Percentiles rank a stretch among this genome's conserved stretches.
Conservation (phyloP, 352 stramenopile genomes). For the Globisporangium paroecandrum region DNA sequence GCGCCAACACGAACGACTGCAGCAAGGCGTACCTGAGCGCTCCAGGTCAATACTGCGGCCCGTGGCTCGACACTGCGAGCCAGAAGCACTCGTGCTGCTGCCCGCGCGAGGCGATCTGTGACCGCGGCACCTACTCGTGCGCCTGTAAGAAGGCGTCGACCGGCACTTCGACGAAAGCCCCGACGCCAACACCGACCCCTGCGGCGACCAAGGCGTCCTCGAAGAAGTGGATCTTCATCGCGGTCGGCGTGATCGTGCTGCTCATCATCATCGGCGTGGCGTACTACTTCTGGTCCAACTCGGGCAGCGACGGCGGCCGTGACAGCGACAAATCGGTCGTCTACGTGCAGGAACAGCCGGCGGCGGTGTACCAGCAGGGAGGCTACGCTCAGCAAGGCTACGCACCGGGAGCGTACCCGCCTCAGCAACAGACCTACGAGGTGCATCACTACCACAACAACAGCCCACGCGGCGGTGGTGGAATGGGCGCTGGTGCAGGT, state of each 20-base stretch:
- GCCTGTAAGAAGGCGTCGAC: slow-evolving; percentile 28
- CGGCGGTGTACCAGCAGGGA: slow-evolving; percentile 26
- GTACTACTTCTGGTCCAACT: slow-evolving; percentile 33
- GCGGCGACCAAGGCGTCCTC: slow-evolving; percentile 29
- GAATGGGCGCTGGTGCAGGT: slow-evolving; percentile 19
- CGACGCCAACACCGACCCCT: slow-evolving; percentile 31
- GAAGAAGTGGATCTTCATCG: slow-evolving; percentile 29
- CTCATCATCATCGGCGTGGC: slow-evolving; percentile 33
- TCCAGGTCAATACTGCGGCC: slow-evolving; percentile 47
- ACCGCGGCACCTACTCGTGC: slow-evolving; percentile 42
- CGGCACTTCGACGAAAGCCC: slow-evolving; percentile 19
- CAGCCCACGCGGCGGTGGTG: slow-evolving; percentile 14
- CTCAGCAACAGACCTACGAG: slow-evolving; percentile 21
- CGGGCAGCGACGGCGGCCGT: slow-evolving; percentile 31
- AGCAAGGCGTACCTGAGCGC: slow-evolving; percentile 40
- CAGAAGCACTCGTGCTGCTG: slow-evolving; percentile 56
- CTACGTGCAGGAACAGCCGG: slow-evolving; percentile 30
- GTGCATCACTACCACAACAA: slow-evolving; percentile 15
- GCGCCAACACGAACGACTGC: slow-evolving; percentile 44
- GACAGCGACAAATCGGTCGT: slow-evolving; percentile 26
- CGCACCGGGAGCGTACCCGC: slow-evolving; percentile 30
- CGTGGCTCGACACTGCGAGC: slow-evolving; percentile 39
- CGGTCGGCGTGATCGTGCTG: slow-evolving; percentile 25
- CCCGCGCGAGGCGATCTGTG: slow-evolving; percentile 31
- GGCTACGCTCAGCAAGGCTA: slow-evolving; percentile 41